Evolutionary conservation across 305 asterid genomes (phyloP), one percentile per base, ranked within the genome.

Genomic region (Fraxinus albicans): DNA sequence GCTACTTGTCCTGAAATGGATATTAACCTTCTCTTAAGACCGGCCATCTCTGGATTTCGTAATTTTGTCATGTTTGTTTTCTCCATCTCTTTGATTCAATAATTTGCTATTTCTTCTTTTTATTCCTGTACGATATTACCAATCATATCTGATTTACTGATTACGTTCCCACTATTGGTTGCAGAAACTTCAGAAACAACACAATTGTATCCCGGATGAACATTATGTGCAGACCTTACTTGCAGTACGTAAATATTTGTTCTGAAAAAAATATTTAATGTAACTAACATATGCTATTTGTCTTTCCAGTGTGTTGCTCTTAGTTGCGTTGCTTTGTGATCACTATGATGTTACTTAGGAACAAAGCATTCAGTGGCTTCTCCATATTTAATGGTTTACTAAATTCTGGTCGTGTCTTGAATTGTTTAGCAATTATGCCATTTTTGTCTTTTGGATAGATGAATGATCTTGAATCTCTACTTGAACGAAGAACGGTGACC

Each of bases 141-240:
- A 29, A 8, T 69, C 19, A 29, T 69, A 69, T 31, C 73, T 31
- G n/a, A 36, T 72, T 83, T 36, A 67, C 80, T 78, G 81, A 79
- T 81, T 34, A 78, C 53, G n/a, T 84, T 77, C 42, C 23, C 27
- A 34, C 63, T 81, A 58, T 84, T 79, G 60, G 77, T 81, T 85
- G 91, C 99, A 96, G 99, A 96, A 90, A 87, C 97, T 91, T 90
- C 98, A 92, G 89, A 92, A 95, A 87, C 98, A 93, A 91, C 98
- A 96, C 87, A 89, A 96, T 88, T 95, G 98, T 84, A 93, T 96
- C 86, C 99, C 99, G 0, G 99, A 96, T 89, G 99, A 96, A 90
- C 98, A 96, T 85, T 96, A 95, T 80, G 95, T 95, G 83, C 98
- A 87, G 88, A 95, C 98, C 77, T 90, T 96, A 78, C 93, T 96